phyloP scores from a whole-genome alignment of 2,329 filamentous ascomycete genomes.

The Sporothrix sp. region DNA sequence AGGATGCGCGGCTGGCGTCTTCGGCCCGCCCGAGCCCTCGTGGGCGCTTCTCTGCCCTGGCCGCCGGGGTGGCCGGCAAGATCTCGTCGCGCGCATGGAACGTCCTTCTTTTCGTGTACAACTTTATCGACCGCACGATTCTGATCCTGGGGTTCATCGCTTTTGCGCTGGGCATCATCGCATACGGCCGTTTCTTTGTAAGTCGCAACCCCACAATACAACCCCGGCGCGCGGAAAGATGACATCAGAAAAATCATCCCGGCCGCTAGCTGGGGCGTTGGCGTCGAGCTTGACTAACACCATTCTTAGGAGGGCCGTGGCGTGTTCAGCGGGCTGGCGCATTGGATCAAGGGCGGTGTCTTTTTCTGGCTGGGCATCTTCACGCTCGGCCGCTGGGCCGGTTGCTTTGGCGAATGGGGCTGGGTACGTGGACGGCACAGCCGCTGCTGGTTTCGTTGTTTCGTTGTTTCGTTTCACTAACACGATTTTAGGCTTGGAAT shows the following conservation, averaged over 20 bases:
- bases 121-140: constrained; percentile 64
- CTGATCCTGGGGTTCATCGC: constrained; percentile 68
- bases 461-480: constrained; percentile 21
- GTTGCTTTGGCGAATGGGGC: constrained; percentile 79
- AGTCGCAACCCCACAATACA: constrained; percentile 29
- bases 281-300: neutral
- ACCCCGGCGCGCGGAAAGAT: neutral
- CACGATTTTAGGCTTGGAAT: constrained; percentile 59
- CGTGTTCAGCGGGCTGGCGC: constrained; percentile 78
- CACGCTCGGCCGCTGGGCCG: constrained; percentile 81
- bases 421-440: constrained; percentile 45
- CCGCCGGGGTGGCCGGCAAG: constrained; percentile 43
- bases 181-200: constrained; percentile 78
- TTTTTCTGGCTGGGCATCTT: constrained; percentile 91
- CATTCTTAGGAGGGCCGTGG: constrained; percentile 48
- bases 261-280: neutral
- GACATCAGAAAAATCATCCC: too few relatives aligned
- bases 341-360: constrained; percentile 89
- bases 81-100: constrained; percentile 48
- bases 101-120: constrained; percentile 50
- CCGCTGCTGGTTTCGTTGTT: too few relatives aligned
- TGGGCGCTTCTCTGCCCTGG: constrained; percentile 40
- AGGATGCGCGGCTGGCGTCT: constrained; percentile 29
- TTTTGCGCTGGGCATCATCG: constrained; percentile 61
- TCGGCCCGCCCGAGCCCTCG: constrained; percentile 31